A percentile compares a stretch with the other conserved stretches of the same genome.
These are phyloP conservation scores for Curvularia verruculosa DNA, from an alignment of 2,329 filamentous ascomycete genomes.

Conservation along the genomic window DNA sequence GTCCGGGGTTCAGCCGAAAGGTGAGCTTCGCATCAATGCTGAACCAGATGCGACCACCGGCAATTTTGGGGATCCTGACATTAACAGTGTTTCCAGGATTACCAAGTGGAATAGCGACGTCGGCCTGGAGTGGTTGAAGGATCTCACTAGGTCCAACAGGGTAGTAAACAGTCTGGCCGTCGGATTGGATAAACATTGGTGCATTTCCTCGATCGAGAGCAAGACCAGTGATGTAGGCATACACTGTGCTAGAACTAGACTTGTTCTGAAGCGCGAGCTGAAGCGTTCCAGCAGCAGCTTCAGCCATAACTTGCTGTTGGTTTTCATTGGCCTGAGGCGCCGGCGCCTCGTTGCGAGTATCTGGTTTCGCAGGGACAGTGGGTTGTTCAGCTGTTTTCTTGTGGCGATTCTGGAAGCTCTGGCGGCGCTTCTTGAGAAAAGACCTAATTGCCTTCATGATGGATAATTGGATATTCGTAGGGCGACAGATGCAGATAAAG, in stretches of 20 bases:
- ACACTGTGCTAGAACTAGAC: slow-evolving; percentile 65
- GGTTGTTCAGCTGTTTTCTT: not conserved
- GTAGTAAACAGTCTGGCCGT: slow-evolving; percentile 70
- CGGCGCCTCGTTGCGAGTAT: slow-evolving; percentile 15
- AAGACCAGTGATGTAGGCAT: slow-evolving; percentile 73
- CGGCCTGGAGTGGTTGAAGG: slow-evolving; percentile 58
- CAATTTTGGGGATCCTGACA: slow-evolving; percentile 71
- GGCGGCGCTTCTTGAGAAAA: slow-evolving; percentile 34
- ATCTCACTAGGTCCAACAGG: slow-evolving; percentile 63
- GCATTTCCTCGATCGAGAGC: slow-evolving; percentile 65
- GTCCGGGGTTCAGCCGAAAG: slow-evolving; percentile 74
- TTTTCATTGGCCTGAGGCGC: slow-evolving; percentile 17
- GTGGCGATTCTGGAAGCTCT: slow-evolving; percentile 22
- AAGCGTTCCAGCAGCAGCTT: slow-evolving; percentile 53
- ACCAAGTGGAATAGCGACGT: slow-evolving; percentile 70
- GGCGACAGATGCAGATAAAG: not conserved
- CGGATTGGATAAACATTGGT: slow-evolving; percentile 67
- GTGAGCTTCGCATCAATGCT: slow-evolving; percentile 64
- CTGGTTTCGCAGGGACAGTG: not conserved
- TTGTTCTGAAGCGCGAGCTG: slow-evolving; percentile 70
- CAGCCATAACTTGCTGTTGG: slow-evolving; percentile 36
- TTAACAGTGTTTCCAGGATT: slow-evolving; percentile 64
- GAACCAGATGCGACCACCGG: slow-evolving; percentile 76
- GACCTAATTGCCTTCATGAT: slow-evolving; percentile 37
- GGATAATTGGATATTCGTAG: slow-evolving; percentile 2